Base-by-base conservation (phyloP, 352 stramenopile species). In the Poterioochromonas sp. region DNA sequence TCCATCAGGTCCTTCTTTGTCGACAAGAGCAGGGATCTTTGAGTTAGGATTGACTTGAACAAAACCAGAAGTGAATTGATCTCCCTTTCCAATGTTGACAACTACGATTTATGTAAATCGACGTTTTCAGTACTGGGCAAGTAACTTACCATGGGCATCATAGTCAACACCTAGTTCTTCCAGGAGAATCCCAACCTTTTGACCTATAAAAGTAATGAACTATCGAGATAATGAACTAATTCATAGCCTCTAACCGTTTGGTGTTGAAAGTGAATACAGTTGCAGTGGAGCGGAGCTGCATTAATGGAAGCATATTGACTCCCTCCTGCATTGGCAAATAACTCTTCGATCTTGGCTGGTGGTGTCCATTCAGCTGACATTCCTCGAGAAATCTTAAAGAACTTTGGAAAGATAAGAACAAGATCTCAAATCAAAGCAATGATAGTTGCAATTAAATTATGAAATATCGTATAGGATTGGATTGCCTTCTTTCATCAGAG, bases 151-250 rank as follows among this genome's bases (percentile, higher is more conserved):
- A 86, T 69, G 60, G 29, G 87, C 87, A 79, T 93, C 88, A 79
- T 93, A 93, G 29, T 83, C 80, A 47, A 88, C 60, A 37, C 88
- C 87, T 49, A 93, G 77, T 79, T 93, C 88, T 81, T 93, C 88
- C 1, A 93, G 79, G 39, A 90, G 64, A 37, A 90, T 88, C 8
- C 84, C 88, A 8, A 90, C 85, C 77, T 93, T 93, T 54, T 87
- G 79, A 15, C 88, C 88, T 64, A 83, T 82, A 47, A 18, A 47
- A 41, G 18, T 47, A 69, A 51, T 51, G 5, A 51, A 20, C 5
- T 18, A 51, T 51, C 18, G 43, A 51, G 18, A 51, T 18, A 51
- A 20, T 51, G 43, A 51, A n/a, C n/a, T n/a, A n/a, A n/a, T n/a
- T n/a, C n/a, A n/a, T n/a, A n/a, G n/a, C n/a, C n/a, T n/a, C n/a